Evolutionary conservation across 495 filamentous ascomycete genomes (phyloP), one percentile per base, ranked within the genome.

Genomic region (Xylaria flabelliformis): DNA sequence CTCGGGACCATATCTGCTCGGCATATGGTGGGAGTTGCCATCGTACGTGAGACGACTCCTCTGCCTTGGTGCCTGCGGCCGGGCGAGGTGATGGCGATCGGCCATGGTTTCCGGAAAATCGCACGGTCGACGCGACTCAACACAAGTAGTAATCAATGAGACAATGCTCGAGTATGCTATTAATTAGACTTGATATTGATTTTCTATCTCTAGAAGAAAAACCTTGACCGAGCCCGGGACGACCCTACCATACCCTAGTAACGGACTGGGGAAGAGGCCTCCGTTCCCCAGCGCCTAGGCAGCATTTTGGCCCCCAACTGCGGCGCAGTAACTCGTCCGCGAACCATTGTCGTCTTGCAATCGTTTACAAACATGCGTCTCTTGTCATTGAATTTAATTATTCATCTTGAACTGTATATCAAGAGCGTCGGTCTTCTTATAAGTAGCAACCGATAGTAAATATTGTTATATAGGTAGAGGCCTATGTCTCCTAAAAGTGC

Each of bases 271-370:
- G 55, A n/a, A 48, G 55, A 61, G 55, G 67, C 53, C 67, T 61
- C 53, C 67, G 19, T 36, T 21, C 9, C 12, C 36, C 12, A 6
- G 1, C 50, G 21, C 53, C 36, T 39, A 69, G 67, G 67, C 67
- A 69, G 36, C 42, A 58, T 69, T 26, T 48, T 69, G 36, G 67
- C 67, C 67, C 67, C 50, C 56, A 69, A 53, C 55, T 69, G 67
- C n/a, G 67, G 56, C 67, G 17, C 44, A 63, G 55, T 44, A 62
- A 10, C 12, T 36, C 41, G 67, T 69, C 29, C 67, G 55, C 67
- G 67, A 50, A 62, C 55, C 24, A 48, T 48, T 36, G 2, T 50
- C 26, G 24, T 5, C 51, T 61, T 34, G 55, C 39, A 26, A 42
- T 12, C 21, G 21, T 19, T n/a, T 59, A 36, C 56, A n/a, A 36